These are phyloP conservation scores for Leccinellum rugosiceps DNA, from an alignment of 768 basidiomycete genomes.

Conservation along the genomic window DNA sequence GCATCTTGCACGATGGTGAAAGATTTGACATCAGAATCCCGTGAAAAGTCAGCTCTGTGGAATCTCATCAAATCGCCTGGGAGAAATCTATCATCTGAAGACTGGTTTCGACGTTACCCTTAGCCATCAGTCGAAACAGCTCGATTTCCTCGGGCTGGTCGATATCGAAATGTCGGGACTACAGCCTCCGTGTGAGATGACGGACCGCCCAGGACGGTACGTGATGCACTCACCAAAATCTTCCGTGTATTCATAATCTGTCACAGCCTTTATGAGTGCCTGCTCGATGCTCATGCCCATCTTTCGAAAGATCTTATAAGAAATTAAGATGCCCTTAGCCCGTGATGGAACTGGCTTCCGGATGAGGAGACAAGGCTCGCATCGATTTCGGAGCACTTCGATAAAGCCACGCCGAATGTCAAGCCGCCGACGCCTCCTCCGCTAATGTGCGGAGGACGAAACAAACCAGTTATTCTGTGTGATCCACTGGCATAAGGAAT, in stretches of 20 bases:
- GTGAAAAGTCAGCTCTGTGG: conserved; percentile 73
- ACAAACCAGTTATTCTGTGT: no score
- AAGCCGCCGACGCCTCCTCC: no score
- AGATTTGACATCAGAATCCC: conserved; percentile 51
- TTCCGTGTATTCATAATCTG: conserved; percentile 21
- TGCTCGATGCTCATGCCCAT: conserved; percentile 17
- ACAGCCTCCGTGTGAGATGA: background rate
- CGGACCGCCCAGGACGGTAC: background rate
- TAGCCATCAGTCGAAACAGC: conserved; percentile 53
- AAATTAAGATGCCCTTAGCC: background rate
- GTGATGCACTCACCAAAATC: conserved; percentile 15
- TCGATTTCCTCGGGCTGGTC: conserved; percentile 52
- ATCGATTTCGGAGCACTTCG: no score
- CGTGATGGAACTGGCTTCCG: background rate
- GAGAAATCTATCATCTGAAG: background rate
- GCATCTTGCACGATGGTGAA: conserved; percentile 41
- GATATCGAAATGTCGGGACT: conserved; percentile 54
- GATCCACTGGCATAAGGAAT: no score
- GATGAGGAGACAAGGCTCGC: no score
- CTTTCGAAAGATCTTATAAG: conserved; percentile 21
- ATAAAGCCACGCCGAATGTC: no score
- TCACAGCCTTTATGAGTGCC: conserved; percentile 15
- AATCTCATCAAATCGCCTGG: conserved; percentile 49
- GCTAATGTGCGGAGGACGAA: no score
- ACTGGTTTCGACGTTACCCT: conserved; percentile 43